Percentiles rank a stretch among this genome's conserved stretches.
phyloP scores from a whole-genome alignment of 306 rosid genomes.

The Mimosa pudica region DNA sequence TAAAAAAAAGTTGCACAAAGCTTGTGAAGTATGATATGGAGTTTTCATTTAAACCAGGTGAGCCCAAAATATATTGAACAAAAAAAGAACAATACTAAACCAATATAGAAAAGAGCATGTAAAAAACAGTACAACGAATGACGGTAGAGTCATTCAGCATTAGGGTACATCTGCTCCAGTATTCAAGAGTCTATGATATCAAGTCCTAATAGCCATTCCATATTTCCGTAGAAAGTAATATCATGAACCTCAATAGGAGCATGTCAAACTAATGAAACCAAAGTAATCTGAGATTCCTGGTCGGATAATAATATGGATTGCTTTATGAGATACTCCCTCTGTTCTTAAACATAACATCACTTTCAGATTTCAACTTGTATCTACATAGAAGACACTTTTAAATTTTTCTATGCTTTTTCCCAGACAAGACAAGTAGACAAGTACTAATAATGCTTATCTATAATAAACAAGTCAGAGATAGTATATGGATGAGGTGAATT shows the following conservation, averaged over 20 bases:
- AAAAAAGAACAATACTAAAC: background rate
- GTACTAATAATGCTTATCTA: no score
- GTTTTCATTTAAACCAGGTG: background rate
- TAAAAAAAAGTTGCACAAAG: background rate
- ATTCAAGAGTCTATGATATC: no score
- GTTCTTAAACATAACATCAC: no score
- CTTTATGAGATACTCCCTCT: background rate
- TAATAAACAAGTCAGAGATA: no score
- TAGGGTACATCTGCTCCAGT: background rate
- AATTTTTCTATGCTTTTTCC: no score
- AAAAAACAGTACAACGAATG: background rate
- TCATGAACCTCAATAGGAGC: background rate
- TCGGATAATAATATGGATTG: background rate
- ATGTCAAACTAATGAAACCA: background rate
- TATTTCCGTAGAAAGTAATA: background rate
- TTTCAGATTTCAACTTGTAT: no score
- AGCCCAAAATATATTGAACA: background rate
- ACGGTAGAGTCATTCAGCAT: background rate
- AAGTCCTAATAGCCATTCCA: no score
- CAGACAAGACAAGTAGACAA: no score
- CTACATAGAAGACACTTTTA: no score
- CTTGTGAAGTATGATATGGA: constrained; percentile 1
- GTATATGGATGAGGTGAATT: no score
- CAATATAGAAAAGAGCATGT: background rate
- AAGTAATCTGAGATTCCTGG: background rate